phyloP scores from a whole-genome alignment of 768 basidiomycete genomes.

The Calocybe cyanea region DNA sequence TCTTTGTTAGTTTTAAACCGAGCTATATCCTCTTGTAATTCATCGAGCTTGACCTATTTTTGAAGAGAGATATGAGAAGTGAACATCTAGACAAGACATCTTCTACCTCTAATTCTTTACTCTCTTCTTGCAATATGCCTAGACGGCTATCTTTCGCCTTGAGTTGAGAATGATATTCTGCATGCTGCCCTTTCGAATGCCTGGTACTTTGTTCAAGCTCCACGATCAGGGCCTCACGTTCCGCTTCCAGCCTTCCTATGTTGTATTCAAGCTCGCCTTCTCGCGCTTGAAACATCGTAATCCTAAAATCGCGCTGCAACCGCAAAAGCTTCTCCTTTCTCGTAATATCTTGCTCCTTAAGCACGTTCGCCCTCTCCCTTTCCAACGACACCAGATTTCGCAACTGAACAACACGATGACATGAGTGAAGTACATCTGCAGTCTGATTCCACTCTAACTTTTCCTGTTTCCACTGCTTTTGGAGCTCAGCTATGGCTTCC shows the following conservation, averaged over 20 bases:
- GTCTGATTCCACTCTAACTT: constrained; percentile 57
- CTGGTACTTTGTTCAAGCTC: constrained; percentile 25
- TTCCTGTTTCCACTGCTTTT: constrained; percentile 49
- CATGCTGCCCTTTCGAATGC: constrained; percentile 26
- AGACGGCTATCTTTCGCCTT: constrained; percentile 38
- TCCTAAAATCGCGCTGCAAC: constrained; percentile 61
- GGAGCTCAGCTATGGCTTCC: constrained; percentile 37
- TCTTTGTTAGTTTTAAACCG: constrained; percentile 44
- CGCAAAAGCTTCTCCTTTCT: constrained; percentile 56
- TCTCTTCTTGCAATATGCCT: constrained; percentile 36
- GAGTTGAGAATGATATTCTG: constrained; percentile 31
- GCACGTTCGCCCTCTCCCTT: constrained; percentile 43
- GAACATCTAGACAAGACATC: not conserved
- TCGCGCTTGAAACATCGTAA: constrained; percentile 62
- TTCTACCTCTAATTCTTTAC: constrained; percentile 42
- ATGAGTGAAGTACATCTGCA: constrained; percentile 58
- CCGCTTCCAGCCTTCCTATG: constrained; percentile 49
- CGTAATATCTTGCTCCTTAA: constrained; percentile 51
- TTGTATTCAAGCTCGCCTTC: constrained; percentile 58
- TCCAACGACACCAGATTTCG: constrained; percentile 51
- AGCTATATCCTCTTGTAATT: constrained; percentile 48
- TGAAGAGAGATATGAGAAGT: constrained; percentile 7
- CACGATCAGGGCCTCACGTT: constrained; percentile 27
- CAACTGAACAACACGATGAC: constrained; percentile 64
- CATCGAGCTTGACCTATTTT: constrained; percentile 31